phyloP scores from a whole-genome alignment of 768 basidiomycete genomes.

The Phanerochaete sordida region DNA sequence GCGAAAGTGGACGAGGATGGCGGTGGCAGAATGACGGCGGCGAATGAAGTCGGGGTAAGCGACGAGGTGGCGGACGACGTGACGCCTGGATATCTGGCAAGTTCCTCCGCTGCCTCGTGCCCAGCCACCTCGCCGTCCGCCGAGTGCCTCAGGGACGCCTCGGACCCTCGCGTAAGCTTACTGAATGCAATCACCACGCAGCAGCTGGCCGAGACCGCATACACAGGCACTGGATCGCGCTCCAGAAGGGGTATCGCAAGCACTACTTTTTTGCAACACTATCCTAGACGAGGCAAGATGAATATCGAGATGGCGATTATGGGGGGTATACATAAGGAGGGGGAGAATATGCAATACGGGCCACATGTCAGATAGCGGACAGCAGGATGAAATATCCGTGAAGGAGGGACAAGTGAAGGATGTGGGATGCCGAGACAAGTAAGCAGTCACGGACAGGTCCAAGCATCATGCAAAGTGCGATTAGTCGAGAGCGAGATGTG shows the following conservation, averaged over 20 bases:
- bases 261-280: neutral
- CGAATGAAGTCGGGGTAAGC: neutral
- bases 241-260: too few species aligned
- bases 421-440: neutral
- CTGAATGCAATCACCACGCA: neutral
- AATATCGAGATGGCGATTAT: neutral
- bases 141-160: neutral
- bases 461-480: neutral
- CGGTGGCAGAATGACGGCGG: neutral
- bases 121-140: neutral
- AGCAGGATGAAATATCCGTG: slow-evolving; percentile 1
- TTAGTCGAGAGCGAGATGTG: neutral
- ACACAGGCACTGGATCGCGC: too few species aligned
- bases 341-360: slow-evolving; percentile 2
- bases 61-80: neutral
- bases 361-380: neutral
- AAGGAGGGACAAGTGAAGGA: neutral
- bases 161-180: neutral
- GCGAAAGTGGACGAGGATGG: neutral
- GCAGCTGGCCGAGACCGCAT: neutral
- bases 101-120: neutral
- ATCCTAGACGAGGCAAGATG: neutral
- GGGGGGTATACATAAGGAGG: slow-evolving; percentile 2
- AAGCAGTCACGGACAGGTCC: neutral
- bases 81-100: neutral